These are phyloP conservation scores for Neurospora sp. DNA, from an alignment of 2,329 filamentous ascomycete species.

Conservation along the genomic window DNA sequence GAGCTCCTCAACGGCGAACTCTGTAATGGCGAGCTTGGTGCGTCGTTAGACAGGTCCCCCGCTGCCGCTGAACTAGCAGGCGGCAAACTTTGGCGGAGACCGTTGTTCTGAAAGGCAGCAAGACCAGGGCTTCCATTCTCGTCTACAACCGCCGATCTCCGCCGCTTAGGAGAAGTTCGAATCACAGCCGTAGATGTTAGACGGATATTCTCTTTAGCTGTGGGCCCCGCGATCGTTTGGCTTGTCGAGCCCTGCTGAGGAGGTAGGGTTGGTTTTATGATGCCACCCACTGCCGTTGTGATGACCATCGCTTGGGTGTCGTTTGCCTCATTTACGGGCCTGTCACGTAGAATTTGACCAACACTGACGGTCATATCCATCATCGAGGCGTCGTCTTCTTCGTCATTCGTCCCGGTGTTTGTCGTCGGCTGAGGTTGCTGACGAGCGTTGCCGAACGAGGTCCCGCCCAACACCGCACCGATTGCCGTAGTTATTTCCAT, in stretches of 20 bases:
- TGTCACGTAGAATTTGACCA: conserved; percentile 40
- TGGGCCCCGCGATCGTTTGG: conserved; percentile 50
- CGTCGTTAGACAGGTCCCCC: conserved; percentile 7
- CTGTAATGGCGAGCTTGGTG: conserved; percentile 5
- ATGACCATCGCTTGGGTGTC: conserved; percentile 57
- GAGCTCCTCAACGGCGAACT: conserved; percentile 7
- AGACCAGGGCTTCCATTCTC: conserved; percentile 41
- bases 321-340: conserved; percentile 18
- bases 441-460: conserved; percentile 7
- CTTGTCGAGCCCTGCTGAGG: conserved; percentile 35
- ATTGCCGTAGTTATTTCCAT: conserved; percentile 68
- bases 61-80: conserved; percentile 25
- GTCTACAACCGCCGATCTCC: conserved; percentile 29
- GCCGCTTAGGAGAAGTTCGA: conserved; percentile 26
- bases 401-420: conserved; percentile 20
- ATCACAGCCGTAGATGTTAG: conserved; percentile 29
- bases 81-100: conserved; percentile 38
- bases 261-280: conserved; percentile 36
- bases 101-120: conserved; percentile 41
- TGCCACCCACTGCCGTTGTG: conserved; percentile 53
- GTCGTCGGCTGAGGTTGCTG: conserved; percentile 17
- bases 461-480: conserved; percentile 38
- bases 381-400: conserved; percentile 27
- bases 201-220: conserved; percentile 39
- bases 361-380: conserved; percentile 58